phyloP scores from a whole-genome alignment of 768 basidiomycete genomes.

The Phanerochaete carnosa region DNA sequence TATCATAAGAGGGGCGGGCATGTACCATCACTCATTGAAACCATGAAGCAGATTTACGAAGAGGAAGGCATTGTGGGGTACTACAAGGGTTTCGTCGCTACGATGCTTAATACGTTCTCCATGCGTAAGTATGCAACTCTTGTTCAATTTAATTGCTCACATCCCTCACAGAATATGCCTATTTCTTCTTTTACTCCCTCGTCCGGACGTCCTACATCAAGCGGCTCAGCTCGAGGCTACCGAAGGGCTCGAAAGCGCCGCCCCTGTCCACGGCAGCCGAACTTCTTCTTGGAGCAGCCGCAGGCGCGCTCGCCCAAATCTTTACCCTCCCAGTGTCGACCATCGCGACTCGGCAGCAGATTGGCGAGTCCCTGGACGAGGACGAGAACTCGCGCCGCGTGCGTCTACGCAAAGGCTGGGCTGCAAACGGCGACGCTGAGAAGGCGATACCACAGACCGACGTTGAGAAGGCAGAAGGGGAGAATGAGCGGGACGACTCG shows the following conservation, averaged over 20 bases:
- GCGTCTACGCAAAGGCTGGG: neutral
- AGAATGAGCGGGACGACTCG: conserved; percentile 48
- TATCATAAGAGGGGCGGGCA: conserved; percentile 29
- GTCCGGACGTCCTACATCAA: conserved; percentile 82
- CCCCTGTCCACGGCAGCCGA: conserved; percentile 75
- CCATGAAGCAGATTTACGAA: conserved; percentile 69
- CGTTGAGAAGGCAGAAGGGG: conserved; percentile 21
- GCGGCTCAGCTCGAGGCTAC: conserved; percentile 56
- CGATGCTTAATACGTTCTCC: conserved; percentile 98
- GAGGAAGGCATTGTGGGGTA: conserved; percentile 80
- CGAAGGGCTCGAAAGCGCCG: conserved; percentile 57
- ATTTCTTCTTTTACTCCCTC: conserved; percentile 98
- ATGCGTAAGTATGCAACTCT: conserved; percentile 68
- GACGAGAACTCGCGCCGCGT: neutral
- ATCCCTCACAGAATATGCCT: conserved; percentile 79
- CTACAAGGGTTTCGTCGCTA: conserved; percentile 92
- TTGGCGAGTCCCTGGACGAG: conserved; percentile 47
- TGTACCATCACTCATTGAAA: conserved; percentile 36
- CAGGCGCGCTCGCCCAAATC: conserved; percentile 92
- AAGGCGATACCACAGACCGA: conserved; percentile 6
- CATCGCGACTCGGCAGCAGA: conserved; percentile 96
- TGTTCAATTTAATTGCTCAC: neutral
- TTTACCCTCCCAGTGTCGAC: conserved; percentile 98
- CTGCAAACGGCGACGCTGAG: conserved; percentile 9
- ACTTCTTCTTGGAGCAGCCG: conserved; percentile 83